These are phyloP conservation scores for Sugiyamaella xylanicola DNA, from an alignment of 1,139 yeast species.

Conservation along the genomic window DNA sequence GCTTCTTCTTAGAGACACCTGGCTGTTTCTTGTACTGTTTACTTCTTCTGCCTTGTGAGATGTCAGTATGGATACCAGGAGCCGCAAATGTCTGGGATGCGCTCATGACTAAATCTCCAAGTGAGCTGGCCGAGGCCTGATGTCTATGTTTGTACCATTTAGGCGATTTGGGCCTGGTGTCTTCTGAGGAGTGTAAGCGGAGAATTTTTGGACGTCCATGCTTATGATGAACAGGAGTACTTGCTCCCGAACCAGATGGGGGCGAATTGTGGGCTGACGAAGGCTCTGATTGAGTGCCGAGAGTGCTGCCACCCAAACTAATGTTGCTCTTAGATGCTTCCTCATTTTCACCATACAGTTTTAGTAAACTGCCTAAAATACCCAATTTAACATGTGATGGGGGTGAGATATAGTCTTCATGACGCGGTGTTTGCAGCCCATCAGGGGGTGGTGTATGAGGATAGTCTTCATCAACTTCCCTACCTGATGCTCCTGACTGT, in stretches of 20 bases:
- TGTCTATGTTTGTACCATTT: slow-evolving; percentile 37
- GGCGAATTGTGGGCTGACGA: slow-evolving; percentile 9
- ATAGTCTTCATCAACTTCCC: slow-evolving; percentile 16
- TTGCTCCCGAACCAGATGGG: slow-evolving; percentile 22
- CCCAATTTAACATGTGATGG: slow-evolving; percentile 80
- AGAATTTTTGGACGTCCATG: slow-evolving; percentile 20
- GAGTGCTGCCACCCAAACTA: slow-evolving; percentile 13
- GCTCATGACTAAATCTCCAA: slow-evolving; percentile 31
- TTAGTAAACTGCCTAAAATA: slow-evolving; percentile 72
- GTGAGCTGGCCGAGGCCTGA: slow-evolving; percentile 28
- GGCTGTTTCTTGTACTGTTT: slow-evolving; percentile 9
- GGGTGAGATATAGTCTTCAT: slow-evolving; percentile 62
- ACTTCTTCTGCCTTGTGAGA: slow-evolving; percentile 10
- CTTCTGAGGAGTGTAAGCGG: slow-evolving; percentile 21
- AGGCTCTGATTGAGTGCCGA: slow-evolving; percentile 13
- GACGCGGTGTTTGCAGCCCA: slow-evolving; percentile 31
- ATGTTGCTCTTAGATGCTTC: slow-evolving; percentile 30
- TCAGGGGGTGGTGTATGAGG: slow-evolving; percentile 25
- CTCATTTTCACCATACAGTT: slow-evolving; percentile 55
- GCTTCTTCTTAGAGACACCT: slow-evolving; percentile 4
- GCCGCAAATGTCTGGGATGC: slow-evolving; percentile 34
- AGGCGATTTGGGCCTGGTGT: slow-evolving; percentile 20
- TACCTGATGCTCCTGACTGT: neutral
- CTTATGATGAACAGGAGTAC: slow-evolving; percentile 7
- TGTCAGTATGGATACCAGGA: slow-evolving; percentile 28